Evolutionary conservation across 2,329 filamentous ascomycete genomes (phyloP).

Genomic region (Neonectria sp.): DNA sequence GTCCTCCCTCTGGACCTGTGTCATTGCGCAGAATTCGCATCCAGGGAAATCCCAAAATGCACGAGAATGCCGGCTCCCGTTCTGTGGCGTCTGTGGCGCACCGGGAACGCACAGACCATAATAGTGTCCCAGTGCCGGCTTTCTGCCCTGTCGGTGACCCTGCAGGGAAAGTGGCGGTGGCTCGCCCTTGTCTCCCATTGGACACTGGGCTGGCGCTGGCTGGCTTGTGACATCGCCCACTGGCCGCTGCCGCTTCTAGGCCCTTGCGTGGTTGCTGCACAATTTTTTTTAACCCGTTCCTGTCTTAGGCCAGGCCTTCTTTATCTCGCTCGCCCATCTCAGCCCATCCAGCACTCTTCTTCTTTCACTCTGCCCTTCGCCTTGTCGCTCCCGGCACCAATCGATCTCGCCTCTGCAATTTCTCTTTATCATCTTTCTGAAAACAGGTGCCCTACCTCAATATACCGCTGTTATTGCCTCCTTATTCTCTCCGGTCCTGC

Average conservation of each 20-base stretch:
- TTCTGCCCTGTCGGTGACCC: conserved; percentile 22
- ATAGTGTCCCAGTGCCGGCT: neutral
- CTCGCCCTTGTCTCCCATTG: conserved; percentile 22
- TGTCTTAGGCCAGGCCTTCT: conserved; percentile 36
- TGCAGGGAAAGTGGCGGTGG: conserved; percentile 32
- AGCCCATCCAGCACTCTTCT: conserved; percentile 23
- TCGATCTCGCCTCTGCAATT: conserved; percentile 13
- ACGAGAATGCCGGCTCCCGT: conserved; percentile 7
- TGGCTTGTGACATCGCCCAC: conserved; percentile 40
- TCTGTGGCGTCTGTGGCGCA: conserved; percentile 24
- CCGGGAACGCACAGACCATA: neutral
- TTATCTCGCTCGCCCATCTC: conserved; percentile 35
- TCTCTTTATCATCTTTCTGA: conserved; percentile 2
- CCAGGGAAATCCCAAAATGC: conserved; percentile 9
- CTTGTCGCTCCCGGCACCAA: conserved; percentile 19
- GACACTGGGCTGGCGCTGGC: neutral
- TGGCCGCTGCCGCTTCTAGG: conserved; percentile 17
- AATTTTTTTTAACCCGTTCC: conserved; percentile 44
- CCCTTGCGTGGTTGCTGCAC: conserved; percentile 38
- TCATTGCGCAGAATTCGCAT: conserved; percentile 6
- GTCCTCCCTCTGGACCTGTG: neutral
- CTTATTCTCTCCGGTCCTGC: conserved; percentile 13
- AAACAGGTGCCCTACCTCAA: neutral
- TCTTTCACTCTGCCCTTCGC: neutral
- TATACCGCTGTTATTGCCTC: conserved; percentile 12